Evolutionary conservation across 345 rosid species (phyloP), one percentile per base, ranked within the genome.

Genomic region (Eucalyptus grandis): DNA sequence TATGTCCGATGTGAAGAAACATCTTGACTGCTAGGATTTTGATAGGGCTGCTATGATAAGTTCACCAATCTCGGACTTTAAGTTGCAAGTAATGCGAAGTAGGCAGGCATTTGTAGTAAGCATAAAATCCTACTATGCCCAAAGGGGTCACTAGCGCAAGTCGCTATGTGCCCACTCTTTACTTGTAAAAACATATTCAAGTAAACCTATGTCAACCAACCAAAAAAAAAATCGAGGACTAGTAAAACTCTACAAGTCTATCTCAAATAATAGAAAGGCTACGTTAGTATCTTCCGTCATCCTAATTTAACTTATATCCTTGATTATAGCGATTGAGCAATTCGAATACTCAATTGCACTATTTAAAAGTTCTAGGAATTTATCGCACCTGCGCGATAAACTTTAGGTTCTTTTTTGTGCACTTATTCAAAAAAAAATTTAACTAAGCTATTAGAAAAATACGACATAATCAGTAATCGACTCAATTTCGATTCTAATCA

Each of bases 341-440:
- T 56, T 56, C 0, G 0, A 56, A 56, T 56, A 24, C 30, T 56
- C 0, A 0, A 56, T 24, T 56, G 3, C 14, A 24, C 30, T 56
- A 24, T 22, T 56, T 56, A 26, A 56, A 24, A 56, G 30, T 56
- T 22, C 6, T 56, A 56, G 30, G 1, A 56, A 22, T 24, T 2
- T 4, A 24, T 56, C 3, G 2, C 30, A 56, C 13, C 0, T 56
- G 0, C 1, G 0, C 1, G 0, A 4, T 24, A 22, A 56, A 24
- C 1, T 56, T 56, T 24, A 10, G 14, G 30, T 22, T 26, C 3
- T 56, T 56, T 56, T 56, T 56, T 56, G 30, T 56, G 62, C 62
- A 56, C 14, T 56, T 22, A 9, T 24, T 56, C 62, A n/a, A n/a
- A n/a, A n/a, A n/a, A n/a, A n/a, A n/a, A n/a, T n/a, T n/a, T 10